Conservation (phyloP, 2,329 filamentous ascomycete species). For the Colletotrichum shisoi region DNA sequence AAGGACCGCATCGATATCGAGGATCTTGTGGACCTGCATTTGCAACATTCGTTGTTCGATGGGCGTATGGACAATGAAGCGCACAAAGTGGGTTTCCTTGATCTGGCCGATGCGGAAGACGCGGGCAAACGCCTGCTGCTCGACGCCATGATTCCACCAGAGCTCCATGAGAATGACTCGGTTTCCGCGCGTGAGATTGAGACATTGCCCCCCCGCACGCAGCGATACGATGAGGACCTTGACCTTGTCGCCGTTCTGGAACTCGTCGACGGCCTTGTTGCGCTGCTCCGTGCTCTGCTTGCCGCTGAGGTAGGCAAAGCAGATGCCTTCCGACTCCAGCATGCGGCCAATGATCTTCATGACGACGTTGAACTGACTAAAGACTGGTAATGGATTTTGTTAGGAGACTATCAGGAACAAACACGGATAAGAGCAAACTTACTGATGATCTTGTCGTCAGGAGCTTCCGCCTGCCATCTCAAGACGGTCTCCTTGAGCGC, state of each 20-base stretch:
- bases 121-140: conserved; percentile 68
- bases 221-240: conserved; percentile 48
- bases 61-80: conserved; percentile 62
- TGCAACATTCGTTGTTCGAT: conserved; percentile 65
- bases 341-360: conserved; percentile 50
- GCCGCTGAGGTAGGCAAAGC: conserved; percentile 52
- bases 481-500: conserved; percentile 47
- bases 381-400: conserved; percentile 44
- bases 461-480: conserved; percentile 46
- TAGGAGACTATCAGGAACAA: neutral
- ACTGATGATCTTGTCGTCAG: conserved; percentile 54
- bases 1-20: neutral
- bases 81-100: conserved; percentile 65
- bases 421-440: conserved; percentile 28
- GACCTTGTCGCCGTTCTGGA: conserved; percentile 35
- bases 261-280: conserved; percentile 40
- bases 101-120: conserved; percentile 71
- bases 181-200: conserved; percentile 56
- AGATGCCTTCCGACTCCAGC: conserved; percentile 44
- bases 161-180: conserved; percentile 63
- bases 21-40: conserved; percentile 64
- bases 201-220: conserved; percentile 49
- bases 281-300: conserved; percentile 41
- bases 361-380: conserved; percentile 47
- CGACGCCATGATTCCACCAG: conserved; percentile 67